phyloP scores from a whole-genome alignment of 352 stramenopile genomes.

The Pythium rishiriense region DNA sequence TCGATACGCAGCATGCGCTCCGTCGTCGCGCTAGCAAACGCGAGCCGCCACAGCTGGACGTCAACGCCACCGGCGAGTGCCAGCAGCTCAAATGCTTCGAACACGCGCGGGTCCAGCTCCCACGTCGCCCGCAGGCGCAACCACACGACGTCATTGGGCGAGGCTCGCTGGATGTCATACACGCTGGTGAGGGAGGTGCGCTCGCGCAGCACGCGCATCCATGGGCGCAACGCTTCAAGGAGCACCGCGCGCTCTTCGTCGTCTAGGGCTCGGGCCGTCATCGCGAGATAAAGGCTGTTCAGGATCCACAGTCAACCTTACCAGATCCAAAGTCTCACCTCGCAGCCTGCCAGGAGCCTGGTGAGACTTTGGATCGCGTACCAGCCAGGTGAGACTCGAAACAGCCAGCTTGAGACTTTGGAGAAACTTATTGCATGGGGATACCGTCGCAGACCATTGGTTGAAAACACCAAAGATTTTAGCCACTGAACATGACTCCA shows the following conservation, averaged over 20 bases:
- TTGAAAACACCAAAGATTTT: too few relatives aligned
- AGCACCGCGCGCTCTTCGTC: neutral
- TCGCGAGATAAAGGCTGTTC: neutral
- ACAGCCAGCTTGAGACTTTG: too few relatives aligned
- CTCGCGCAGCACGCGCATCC: slow-evolving; percentile 13
- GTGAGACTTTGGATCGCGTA: too few relatives aligned
- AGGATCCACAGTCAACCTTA: too few relatives aligned
- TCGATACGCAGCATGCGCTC: neutral
- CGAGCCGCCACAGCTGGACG: slow-evolving; percentile 1
- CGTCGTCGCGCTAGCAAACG: neutral
- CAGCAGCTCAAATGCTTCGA: slow-evolving; percentile 18
- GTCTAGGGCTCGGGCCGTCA: neutral
- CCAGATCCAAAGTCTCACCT: too few relatives aligned
- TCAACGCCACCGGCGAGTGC: slow-evolving; percentile 10
- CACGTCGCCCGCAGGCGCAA: slow-evolving; percentile 6
- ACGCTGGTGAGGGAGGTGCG: slow-evolving; percentile 3
- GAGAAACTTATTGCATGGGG: too few relatives aligned
- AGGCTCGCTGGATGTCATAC: neutral
- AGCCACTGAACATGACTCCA: too few relatives aligned
- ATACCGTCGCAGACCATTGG: too few relatives aligned
- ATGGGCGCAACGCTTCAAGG: slow-evolving; percentile 10
- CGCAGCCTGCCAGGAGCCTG: too few relatives aligned
- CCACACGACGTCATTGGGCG: neutral
- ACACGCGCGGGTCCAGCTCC: slow-evolving; percentile 10
- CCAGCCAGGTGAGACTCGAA: too few relatives aligned